Conservation (phyloP, 148 eudicot species). For the Euryodendron excelsum region DNA sequence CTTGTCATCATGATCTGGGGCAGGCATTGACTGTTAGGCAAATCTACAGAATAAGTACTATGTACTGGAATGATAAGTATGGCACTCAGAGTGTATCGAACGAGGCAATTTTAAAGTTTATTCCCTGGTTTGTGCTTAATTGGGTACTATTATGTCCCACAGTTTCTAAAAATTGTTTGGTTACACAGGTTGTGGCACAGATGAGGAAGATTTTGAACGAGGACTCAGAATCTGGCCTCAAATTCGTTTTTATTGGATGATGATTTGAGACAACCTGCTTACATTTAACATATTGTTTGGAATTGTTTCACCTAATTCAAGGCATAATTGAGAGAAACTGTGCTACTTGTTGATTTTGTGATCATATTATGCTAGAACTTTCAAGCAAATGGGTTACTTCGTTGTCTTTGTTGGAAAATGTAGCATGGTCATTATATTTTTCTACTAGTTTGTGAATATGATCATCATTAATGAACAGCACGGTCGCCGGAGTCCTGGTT, state of each 20-base stretch:
- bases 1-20: conserved; percentile 10
- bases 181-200: conserved; percentile 82
- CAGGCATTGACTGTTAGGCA: conserved; percentile 95
- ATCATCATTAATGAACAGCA: too few species aligned
- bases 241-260: conserved; percentile 96
- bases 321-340: not conserved
- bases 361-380: not conserved
- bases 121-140: not conserved
- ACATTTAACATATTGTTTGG: not conserved
- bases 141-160: not conserved
- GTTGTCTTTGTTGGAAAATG: not conserved
- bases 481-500: too few species aligned
- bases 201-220: conserved; percentile 92
- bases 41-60: conserved; percentile 96
- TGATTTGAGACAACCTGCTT: conserved; percentile 72
- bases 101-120: conserved; percentile 52
- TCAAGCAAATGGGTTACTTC: not conserved
- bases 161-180: conserved; percentile 12
- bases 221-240: conserved; percentile 84
- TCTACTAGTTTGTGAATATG: not conserved
- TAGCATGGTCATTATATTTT: not conserved
- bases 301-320: not conserved
- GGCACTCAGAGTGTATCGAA: conserved; percentile 98
- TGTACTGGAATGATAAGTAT: conserved; percentile 99
- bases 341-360: not conserved